Conservation (phyloP, 1,284 basidiomycete genomes). For the Mrakiaceae sp. region DNA sequence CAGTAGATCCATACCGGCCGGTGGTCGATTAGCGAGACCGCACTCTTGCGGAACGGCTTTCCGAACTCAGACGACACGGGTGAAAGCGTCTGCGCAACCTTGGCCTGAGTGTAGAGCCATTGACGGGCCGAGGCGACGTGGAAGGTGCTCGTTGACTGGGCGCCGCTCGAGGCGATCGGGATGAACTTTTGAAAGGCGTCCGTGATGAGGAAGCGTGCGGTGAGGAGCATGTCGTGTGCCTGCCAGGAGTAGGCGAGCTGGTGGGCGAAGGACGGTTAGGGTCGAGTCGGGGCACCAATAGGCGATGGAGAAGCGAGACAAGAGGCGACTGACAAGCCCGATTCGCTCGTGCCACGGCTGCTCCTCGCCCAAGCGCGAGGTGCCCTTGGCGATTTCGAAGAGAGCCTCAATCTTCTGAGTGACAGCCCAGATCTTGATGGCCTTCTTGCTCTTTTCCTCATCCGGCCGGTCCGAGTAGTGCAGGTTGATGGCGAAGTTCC, state of each 20-base stretch:
- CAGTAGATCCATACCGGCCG: conserved; percentile 12
- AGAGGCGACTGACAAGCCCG: not conserved
- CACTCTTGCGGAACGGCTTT: not conserved
- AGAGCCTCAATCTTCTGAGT: not conserved
- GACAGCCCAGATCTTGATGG: conserved; percentile 11
- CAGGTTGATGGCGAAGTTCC: conserved; percentile 6
- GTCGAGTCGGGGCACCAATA: not conserved
- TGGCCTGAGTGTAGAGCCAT: conserved; percentile 9
- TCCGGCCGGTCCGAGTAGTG: not conserved
- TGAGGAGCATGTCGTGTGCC: conserved; percentile 3
- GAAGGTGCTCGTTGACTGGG: not conserved
- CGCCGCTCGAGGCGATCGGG: not conserved
- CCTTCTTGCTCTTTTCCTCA: conserved; percentile 5
- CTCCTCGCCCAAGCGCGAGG: not conserved
- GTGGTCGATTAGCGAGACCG: conserved; percentile 7
- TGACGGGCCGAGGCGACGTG: conserved; percentile 6
- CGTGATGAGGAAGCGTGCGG: conserved; percentile 7
- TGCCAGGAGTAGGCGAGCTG: conserved; percentile 13
- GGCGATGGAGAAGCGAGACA: not conserved
- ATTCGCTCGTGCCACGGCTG: conserved; percentile 7
- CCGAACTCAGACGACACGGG: not conserved
- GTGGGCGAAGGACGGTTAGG: not conserved
- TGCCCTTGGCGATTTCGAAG: not conserved
- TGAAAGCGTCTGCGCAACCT: conserved; percentile 2
- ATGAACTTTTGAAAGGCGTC: conserved; percentile 5